Evolutionary conservation across 2,329 filamentous ascomycete genomes (phyloP), one percentile per base, ranked within the genome.

Genomic region (Trichoderma hamatum): DNA sequence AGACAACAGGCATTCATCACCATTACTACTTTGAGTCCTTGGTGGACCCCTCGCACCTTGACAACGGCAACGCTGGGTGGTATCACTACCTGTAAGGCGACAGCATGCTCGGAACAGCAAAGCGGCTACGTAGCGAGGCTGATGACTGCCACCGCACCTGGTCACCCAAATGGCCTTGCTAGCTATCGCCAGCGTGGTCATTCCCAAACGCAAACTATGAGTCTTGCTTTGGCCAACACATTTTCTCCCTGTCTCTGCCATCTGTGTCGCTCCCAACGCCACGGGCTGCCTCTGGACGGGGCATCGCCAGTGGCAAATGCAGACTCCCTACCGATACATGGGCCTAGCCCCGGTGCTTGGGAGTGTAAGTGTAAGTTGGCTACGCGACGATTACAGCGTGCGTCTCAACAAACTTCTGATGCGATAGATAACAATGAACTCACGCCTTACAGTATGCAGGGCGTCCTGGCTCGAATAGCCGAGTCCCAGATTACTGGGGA

Each of bases 251-350:
- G 19, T 51, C 10, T 59, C 34, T 28, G 28, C 16, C 56, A 5
- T 59, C 56, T 26, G 5, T 9, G 32, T 24, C 28, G n/a, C 43
- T 46, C 43, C 32, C 63, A 56, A 56, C 36, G 52, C 51, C 63
- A 51, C 63, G 46, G 63, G 63, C 63, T 67, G 63, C 63, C 63
- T 67, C 63, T 67, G 54, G 30, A 36, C 21, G 21, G 63, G 30
- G 54, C 16, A 34, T 59, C 54, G 39, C 36, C 21, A 30, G 63
- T 67, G 63, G 63, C 63, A 67, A 67, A 67, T 67, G 52, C 54
- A 59, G 63, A 39, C 63, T 67, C 54, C 63, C 58, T 56, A 51
- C 63, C 14, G 63, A 59, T 67, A 54, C 63, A 67, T 58, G 55
- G 49, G 63, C 51, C 14, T 5, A 16, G 49, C 30, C 63, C 63